Evolutionary conservation across 768 basidiomycete genomes (phyloP).

Genomic region (Pulveroboletus frians): DNA sequence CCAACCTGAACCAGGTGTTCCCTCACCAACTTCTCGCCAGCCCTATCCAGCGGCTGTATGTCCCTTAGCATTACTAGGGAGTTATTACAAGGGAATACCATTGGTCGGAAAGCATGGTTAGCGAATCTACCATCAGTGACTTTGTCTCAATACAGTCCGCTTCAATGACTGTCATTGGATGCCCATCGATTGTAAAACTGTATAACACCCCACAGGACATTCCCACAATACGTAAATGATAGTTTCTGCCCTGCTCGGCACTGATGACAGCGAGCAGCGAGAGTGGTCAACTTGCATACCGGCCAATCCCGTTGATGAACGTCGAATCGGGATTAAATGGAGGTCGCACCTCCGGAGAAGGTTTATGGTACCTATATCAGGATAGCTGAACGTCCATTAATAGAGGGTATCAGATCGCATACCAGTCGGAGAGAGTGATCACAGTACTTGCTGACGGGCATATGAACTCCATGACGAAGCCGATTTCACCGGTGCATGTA

Average conservation of each 20-base stretch:
- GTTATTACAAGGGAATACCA: constrained; percentile 44
- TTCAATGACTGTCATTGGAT: constrained; percentile 33
- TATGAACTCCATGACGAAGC: not conserved
- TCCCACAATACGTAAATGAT: constrained; percentile 34
- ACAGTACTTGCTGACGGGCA: constrained; percentile 30
- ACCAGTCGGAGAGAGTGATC: constrained; percentile 36
- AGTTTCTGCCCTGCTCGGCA: constrained; percentile 30
- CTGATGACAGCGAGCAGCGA: constrained; percentile 34
- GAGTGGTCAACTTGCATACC: constrained; percentile 31
- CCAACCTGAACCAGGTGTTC: no score
- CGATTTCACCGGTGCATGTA: constrained; percentile 3
- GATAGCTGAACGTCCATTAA: constrained; percentile 27
- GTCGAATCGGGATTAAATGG: constrained; percentile 25
- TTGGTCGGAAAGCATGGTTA: constrained; percentile 45
- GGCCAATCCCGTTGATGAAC: constrained; percentile 39
- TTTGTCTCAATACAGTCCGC: constrained; percentile 23
- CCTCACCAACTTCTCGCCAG: no score
- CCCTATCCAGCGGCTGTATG: no score
- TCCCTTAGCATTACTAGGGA: no score
- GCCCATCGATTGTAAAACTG: constrained; percentile 42
- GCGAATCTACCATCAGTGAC: constrained; percentile 38
- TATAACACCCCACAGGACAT: constrained; percentile 41
- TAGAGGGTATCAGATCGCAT: not conserved
- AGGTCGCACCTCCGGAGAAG: constrained; percentile 8
- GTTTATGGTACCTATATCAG: constrained; percentile 12